A percentile compares a stretch with the other conserved stretches of the same genome.
Conservation (phyloP, 192 early-diverging fungal genomes). For the Anaeromyces robustus region DNA sequence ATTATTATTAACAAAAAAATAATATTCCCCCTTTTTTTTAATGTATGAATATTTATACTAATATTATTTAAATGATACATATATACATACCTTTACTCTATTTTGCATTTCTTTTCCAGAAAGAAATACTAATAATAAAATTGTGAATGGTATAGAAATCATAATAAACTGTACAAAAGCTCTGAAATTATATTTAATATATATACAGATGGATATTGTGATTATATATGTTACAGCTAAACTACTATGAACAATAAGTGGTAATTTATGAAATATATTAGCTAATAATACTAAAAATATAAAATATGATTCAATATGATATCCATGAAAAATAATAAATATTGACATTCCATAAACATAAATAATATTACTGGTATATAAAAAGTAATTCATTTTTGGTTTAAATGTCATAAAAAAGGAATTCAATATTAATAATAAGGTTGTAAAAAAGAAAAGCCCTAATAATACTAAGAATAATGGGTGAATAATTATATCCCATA, state of each 20-base stretch:
- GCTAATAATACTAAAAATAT: not conserved
- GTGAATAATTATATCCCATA: not conserved
- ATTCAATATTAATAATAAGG: not conserved
- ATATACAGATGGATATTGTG: not conserved
- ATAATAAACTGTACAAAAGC: not conserved
- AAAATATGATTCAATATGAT: not conserved
- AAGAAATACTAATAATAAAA: not conserved
- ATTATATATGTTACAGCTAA: not conserved
- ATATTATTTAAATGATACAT: too few relatives aligned
- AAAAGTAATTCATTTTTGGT: not conserved
- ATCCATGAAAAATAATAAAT: not conserved
- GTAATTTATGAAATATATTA: not conserved
- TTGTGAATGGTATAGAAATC: not conserved
- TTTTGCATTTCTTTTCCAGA: not conserved
- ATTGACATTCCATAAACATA: not conserved
- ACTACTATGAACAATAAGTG: not conserved
- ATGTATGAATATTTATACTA: too few relatives aligned
- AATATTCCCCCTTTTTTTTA: too few relatives aligned
- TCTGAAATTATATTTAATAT: not conserved
- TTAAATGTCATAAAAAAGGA: not conserved
- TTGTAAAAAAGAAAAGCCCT: not conserved
- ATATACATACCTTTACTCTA: not conserved
- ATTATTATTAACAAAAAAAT: too few relatives aligned
- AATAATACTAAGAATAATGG: not conserved
- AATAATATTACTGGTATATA: not conserved